Evolutionary conservation across 768 basidiomycete species (phyloP), one percentile per base, ranked within the genome.

Genomic region (Atractiella rhizophila): DNA sequence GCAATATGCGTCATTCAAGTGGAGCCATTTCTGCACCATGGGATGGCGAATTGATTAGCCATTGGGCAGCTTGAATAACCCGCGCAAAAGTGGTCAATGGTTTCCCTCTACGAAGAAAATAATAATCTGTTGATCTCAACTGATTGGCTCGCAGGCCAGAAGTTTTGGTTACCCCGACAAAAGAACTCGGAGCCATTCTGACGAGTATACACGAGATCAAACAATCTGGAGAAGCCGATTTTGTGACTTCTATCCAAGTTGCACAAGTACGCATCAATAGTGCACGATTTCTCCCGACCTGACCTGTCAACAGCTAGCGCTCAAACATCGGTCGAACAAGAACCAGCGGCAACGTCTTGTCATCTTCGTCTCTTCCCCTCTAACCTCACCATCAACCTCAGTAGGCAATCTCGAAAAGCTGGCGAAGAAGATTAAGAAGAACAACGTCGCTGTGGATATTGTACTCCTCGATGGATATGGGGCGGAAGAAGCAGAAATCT

Each of bases 301-400:
- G 2, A 1, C 25, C 18, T 12, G 19, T 18, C 25, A 21, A 18
- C 43, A 58, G 57, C 73, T 98, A 37, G 86, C 91, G 0, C 67
- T 98, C 35, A 98, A 98, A 59, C 91, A 98, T 58, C 67, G 91
- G 43, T 82, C 86, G 60, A 94, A 96, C 67, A 96, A 96, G 70
- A 94, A 85, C 54, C 73, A 88, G 24, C 76, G 86, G 18, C 91
- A 98, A 54, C 73, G 91, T 29, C 79, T 98, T 51, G 72, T 98
- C 55, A 78, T 82, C 32, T 91, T 96, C 51, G 74, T 85, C 40
- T 85, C 74, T 13, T 86, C 81, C 4, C 91, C 91, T 2, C 60
- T 85, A 24, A 73, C 65, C 7, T 18, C 37, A 5, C 5, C 10
- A 20, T 19, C 27, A 3, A 16, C 10, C 15, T 33, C 3, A 19